These are phyloP conservation scores for Eucalyptus sp. DNA, from an alignment of 345 rosid species.

Conservation along the genomic window DNA sequence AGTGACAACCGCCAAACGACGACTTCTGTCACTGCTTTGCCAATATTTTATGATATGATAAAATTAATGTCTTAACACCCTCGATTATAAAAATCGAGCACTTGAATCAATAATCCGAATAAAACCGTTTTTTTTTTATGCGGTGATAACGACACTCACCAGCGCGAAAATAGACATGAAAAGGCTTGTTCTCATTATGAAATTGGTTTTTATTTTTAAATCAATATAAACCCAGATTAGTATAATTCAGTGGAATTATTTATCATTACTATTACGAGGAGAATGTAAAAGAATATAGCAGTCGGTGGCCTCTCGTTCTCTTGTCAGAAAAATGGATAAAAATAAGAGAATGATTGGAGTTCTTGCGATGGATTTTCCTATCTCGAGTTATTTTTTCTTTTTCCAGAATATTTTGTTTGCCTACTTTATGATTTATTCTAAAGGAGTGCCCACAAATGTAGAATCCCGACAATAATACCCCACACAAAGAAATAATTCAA, in stretches of 20 bases:
- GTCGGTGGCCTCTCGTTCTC: not conserved
- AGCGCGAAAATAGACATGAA: not conserved
- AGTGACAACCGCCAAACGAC: conserved; percentile 40
- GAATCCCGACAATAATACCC: not conserved
- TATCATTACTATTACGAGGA: not conserved
- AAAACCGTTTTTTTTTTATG: not conserved
- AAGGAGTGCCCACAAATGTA: not conserved
- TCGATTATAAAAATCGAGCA: not conserved
- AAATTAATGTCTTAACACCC: not conserved
- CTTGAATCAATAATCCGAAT: not conserved
- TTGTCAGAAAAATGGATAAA: not conserved
- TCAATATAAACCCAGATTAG: not conserved
- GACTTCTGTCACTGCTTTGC: conserved; percentile 8
- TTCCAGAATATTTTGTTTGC: not conserved
- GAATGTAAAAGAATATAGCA: not conserved
- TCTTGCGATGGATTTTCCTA: not conserved
- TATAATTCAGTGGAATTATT: not conserved
- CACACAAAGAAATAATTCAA: not conserved
- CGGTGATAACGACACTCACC: conserved; percentile 28
- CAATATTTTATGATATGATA: not conserved
- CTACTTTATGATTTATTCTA: not conserved
- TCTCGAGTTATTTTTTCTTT: not conserved
- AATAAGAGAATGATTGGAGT: not conserved
- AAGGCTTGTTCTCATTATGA: not conserved
- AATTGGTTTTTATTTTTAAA: not conserved